phyloP scores from a whole-genome alignment of 2,329 filamentous ascomycete species.

The Dothiorella sarmentorum region DNA sequence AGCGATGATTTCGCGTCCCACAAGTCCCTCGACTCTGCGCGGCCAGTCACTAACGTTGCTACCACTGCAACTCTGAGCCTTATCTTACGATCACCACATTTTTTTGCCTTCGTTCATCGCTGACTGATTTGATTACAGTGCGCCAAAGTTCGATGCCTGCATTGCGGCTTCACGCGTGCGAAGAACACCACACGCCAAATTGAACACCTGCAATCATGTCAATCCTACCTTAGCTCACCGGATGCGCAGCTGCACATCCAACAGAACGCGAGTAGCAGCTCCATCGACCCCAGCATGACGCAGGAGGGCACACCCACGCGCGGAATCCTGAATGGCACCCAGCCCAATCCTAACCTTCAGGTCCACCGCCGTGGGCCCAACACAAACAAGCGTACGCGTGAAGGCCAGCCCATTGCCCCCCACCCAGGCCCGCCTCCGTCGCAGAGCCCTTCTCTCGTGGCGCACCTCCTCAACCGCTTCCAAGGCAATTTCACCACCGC shows the following conservation, averaged over 20 bases:
- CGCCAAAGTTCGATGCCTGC: constrained; percentile 47
- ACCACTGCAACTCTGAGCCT: not conserved
- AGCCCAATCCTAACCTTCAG: constrained; percentile 48
- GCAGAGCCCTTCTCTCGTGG: constrained; percentile 51
- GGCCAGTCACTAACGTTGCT: not conserved
- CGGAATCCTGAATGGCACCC: constrained; percentile 44
- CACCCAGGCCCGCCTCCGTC: constrained; percentile 24
- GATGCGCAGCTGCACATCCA: constrained; percentile 40
- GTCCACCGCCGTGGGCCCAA: constrained; percentile 44
- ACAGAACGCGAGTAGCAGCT: not conserved
- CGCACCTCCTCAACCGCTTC: constrained; percentile 53
- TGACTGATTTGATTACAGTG: constrained; percentile 32
- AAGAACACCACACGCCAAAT: constrained; percentile 52
- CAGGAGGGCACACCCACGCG: constrained; percentile 19
- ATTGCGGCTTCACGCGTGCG: constrained; percentile 49
- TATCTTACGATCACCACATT: not conserved
- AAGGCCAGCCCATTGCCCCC: constrained; percentile 36
- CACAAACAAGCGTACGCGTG: constrained; percentile 35
- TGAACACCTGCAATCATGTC: constrained; percentile 48
- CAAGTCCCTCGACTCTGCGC: not conserved
- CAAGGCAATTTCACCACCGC: constrained; percentile 50
- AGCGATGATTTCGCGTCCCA: not conserved
- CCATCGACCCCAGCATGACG: constrained; percentile 16
- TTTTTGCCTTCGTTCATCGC: not conserved
- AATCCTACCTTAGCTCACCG: constrained; percentile 42